A percentile compares a stretch with the other conserved stretches of the same genome.
Conservation (phyloP, 257 asterid genomes). For the Capsicum pubescens region DNA sequence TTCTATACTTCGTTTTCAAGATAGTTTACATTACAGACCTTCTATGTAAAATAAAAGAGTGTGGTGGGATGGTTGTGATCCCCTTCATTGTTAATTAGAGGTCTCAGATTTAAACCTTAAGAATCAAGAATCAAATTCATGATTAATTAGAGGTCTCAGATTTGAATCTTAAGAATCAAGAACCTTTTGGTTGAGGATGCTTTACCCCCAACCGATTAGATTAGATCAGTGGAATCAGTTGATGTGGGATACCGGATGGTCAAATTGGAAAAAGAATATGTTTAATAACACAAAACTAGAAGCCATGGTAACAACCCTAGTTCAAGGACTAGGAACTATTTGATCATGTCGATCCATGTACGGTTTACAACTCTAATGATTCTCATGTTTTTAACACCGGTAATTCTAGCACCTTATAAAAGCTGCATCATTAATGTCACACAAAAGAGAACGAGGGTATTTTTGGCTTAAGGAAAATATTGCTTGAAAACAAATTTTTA, state of each 20-base stretch:
- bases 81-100: not conserved
- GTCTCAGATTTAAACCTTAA: too few relatives aligned
- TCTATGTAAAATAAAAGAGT: not conserved
- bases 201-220: too few relatives aligned
- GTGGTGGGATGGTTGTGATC: not conserved
- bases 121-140: too few relatives aligned
- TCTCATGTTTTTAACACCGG: not conserved
- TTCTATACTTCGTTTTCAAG: not conserved
- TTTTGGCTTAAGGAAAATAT: conserved; percentile 2
- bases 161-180: too few relatives aligned
- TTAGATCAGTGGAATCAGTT: not conserved
- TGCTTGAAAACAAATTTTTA: not conserved
- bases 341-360: not conserved
- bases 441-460: conserved; percentile 1
- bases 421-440: not conserved
- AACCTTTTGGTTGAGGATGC: too few relatives aligned
- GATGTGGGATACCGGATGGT: not conserved
- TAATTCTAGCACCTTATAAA: not conserved
- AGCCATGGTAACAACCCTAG: not conserved
- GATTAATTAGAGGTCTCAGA: not conserved
- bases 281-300: not conserved
- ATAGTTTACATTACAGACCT: not conserved
- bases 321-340: not conserved
- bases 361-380: not conserved
- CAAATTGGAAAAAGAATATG: not conserved